A percentile compares a stretch with the other conserved stretches of the same genome.
Evolutionary conservation across 2,329 filamentous ascomycete genomes (phyloP).

Genomic region (Allantophomopsis cytisporea): DNA sequence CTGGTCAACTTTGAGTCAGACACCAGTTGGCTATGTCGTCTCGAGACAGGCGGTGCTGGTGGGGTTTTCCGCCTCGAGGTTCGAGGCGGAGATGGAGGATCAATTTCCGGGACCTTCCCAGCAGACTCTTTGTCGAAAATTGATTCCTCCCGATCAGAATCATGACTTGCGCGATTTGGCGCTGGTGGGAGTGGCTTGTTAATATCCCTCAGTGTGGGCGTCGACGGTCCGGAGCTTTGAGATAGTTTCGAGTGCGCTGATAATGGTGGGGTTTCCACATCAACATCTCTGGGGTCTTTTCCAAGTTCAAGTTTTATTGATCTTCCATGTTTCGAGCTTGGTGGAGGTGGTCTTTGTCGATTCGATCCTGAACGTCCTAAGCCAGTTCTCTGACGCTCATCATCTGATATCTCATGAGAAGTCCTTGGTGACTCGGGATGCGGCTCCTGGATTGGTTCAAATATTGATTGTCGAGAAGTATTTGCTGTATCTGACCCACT

Average conservation of each 20-base stretch:
- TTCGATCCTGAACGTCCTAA: slow-evolving; percentile 19
- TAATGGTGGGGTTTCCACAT: no score
- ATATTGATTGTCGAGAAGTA: slow-evolving; percentile 42
- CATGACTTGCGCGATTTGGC: slow-evolving; percentile 29
- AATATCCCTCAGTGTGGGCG: slow-evolving; percentile 27
- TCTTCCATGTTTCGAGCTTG: slow-evolving; percentile 68
- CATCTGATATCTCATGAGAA: slow-evolving; percentile 43
- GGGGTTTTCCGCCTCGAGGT: slow-evolving; percentile 19
- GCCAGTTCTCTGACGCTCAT: slow-evolving; percentile 30
- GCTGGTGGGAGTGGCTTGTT: slow-evolving; percentile 50
- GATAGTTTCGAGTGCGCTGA: slow-evolving; percentile 14
- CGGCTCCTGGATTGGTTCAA: slow-evolving; percentile 31
- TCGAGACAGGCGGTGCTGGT: slow-evolving; percentile 25
- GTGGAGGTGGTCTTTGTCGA: slow-evolving; percentile 59
- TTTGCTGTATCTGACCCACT: slow-evolving; percentile 26
- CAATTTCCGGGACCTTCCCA: slow-evolving; percentile 31
- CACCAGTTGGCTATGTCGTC: slow-evolving; percentile 16
- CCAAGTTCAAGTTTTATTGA: slow-evolving; percentile 42
- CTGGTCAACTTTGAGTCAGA: slow-evolving; percentile 13
- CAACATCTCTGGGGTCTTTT: slow-evolving; percentile 10
- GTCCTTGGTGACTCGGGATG: slow-evolving; percentile 36
- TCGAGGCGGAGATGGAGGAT: slow-evolving; percentile 17
- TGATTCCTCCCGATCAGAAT: slow-evolving; percentile 26
- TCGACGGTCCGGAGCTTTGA: slow-evolving; percentile 14
- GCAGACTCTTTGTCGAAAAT: slow-evolving; percentile 39